phyloP scores from a whole-genome alignment of 371 early-diverging fungal species.

The Fennellomyces sp. region DNA sequence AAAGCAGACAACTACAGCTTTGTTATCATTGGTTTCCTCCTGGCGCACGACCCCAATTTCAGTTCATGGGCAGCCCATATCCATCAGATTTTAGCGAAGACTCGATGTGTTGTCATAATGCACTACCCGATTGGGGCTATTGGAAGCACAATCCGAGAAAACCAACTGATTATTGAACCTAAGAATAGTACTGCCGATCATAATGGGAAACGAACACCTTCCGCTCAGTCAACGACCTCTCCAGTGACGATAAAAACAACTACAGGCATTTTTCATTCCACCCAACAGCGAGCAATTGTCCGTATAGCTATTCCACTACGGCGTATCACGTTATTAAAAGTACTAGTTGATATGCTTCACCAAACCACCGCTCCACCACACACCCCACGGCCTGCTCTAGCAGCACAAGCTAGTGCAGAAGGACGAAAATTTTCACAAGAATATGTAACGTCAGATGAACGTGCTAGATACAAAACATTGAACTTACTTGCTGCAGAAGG shows the following conservation, averaged over 20 bases:
- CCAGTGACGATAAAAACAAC: neutral
- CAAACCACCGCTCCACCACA: neutral
- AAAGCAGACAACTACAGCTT: slow-evolving; percentile 22
- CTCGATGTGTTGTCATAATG: slow-evolving; percentile 33
- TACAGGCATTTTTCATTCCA: slow-evolving; percentile 3
- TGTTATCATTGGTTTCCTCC: slow-evolving; percentile 34
- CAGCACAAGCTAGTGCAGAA: neutral
- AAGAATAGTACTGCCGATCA: neutral
- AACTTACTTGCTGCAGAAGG: slow-evolving; percentile 48
- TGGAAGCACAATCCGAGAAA: neutral
- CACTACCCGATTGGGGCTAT: slow-evolving; percentile 38
- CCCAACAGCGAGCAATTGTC: slow-evolving; percentile 21
- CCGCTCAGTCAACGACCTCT: too few species aligned
- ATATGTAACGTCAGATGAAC: slow-evolving; percentile 32
- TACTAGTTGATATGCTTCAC: slow-evolving; percentile 10
- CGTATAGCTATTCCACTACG: slow-evolving; percentile 58
- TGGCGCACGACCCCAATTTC: slow-evolving; percentile 16
- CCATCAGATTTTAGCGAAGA: slow-evolving; percentile 10
- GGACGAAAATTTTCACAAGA: neutral
- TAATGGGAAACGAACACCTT: neutral
- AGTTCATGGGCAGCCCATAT: neutral
- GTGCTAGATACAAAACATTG: slow-evolving; percentile 27
- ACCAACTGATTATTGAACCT: neutral
- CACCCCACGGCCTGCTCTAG: neutral
- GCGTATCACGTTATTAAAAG: slow-evolving; percentile 43